Conservation (phyloP, 768 basidiomycete species). For the Mycena amicta region DNA sequence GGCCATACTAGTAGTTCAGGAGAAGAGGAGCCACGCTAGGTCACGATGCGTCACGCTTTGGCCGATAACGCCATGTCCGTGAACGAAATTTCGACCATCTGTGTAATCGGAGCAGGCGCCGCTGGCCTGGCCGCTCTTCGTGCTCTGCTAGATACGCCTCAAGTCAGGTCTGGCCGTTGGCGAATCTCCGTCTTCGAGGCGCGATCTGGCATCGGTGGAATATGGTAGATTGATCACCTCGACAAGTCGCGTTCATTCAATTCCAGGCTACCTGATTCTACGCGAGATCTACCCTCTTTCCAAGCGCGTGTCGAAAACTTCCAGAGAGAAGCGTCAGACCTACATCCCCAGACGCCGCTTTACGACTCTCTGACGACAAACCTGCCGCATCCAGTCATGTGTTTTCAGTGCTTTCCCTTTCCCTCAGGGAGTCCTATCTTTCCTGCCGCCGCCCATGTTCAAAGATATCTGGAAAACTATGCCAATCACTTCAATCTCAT, state of each 20-base stretch:
- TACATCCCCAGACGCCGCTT: constrained; percentile 59
- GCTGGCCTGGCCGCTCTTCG: constrained; percentile 73
- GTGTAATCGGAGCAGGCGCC: constrained; percentile 79
- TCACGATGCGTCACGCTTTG: too few species aligned
- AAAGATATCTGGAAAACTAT: constrained; percentile 71
- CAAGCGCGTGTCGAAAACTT: constrained; percentile 34
- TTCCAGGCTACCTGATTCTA: constrained; percentile 58
- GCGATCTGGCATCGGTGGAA: constrained; percentile 66
- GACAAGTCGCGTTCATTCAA: neutral
- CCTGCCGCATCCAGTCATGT: constrained; percentile 79
- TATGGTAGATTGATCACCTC: constrained; percentile 55
- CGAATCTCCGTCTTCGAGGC: constrained; percentile 63
- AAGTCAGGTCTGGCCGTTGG: constrained; percentile 66
- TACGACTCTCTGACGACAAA: constrained; percentile 87
- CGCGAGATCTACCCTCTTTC: too few species aligned
- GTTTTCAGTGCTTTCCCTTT: constrained; percentile 62
- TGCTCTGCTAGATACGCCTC: constrained; percentile 57
- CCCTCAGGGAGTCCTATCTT: constrained; percentile 74
- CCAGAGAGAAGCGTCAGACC: neutral
- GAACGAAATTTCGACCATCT: constrained; percentile 42
- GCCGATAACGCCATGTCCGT: too few species aligned
- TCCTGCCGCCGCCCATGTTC: constrained; percentile 62
- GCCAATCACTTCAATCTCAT: constrained; percentile 61
- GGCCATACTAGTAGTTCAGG: too few species aligned
- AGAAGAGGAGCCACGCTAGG: too few species aligned